phyloP scores from a whole-genome alignment of 805 yeast species.

The Metschnikowia corniflorae region DNA sequence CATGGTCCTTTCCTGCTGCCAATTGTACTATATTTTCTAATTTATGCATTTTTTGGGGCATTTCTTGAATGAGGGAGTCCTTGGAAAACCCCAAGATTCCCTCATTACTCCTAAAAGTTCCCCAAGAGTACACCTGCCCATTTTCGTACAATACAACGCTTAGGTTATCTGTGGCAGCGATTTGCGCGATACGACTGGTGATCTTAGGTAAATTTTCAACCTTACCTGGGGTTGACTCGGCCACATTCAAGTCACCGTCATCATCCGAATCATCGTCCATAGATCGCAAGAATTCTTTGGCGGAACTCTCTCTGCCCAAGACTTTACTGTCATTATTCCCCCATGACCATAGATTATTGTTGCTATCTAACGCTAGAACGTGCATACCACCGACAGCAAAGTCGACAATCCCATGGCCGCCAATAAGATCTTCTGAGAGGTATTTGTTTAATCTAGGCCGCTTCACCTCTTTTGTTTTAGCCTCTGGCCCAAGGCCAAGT shows the following conservation, averaged over 20 bases:
- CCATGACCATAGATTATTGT: slow-evolving; percentile 94
- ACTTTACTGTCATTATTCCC: slow-evolving; percentile 94
- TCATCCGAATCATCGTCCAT: slow-evolving; percentile 55
- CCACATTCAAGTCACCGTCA: slow-evolving; percentile 76
- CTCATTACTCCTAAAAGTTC: slow-evolving; percentile 91
- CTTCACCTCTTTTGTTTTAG: slow-evolving; percentile 88
- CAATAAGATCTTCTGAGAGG: slow-evolving; percentile 47
- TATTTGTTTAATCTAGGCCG: slow-evolving; percentile 90
- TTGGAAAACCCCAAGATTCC: slow-evolving; percentile 83
- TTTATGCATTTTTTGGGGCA: slow-evolving; percentile 60
- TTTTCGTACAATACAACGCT: slow-evolving; percentile 74
- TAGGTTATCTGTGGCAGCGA: slow-evolving; percentile 90
- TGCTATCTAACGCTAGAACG: slow-evolving; percentile 71
- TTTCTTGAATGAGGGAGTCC: slow-evolving; percentile 56
- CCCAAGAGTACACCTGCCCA: slow-evolving; percentile 97
- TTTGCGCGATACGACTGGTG: slow-evolving; percentile 57
- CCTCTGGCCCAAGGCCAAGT: slow-evolving; percentile 93
- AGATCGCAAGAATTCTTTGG: slow-evolving; percentile 62
- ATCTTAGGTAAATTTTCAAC: slow-evolving; percentile 65
- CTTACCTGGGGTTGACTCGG: slow-evolving; percentile 82
- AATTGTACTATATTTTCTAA: slow-evolving; percentile 72
- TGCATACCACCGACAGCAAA: slow-evolving; percentile 97
- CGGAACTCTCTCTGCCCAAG: slow-evolving; percentile 79
- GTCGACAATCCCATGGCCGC: slow-evolving; percentile 67
- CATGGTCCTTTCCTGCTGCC: slow-evolving; percentile 91